Evolutionary conservation across 83 land plant species (phyloP), one percentile per base, ranked within the genome.

Genomic region (Picea engelmannii): DNA sequence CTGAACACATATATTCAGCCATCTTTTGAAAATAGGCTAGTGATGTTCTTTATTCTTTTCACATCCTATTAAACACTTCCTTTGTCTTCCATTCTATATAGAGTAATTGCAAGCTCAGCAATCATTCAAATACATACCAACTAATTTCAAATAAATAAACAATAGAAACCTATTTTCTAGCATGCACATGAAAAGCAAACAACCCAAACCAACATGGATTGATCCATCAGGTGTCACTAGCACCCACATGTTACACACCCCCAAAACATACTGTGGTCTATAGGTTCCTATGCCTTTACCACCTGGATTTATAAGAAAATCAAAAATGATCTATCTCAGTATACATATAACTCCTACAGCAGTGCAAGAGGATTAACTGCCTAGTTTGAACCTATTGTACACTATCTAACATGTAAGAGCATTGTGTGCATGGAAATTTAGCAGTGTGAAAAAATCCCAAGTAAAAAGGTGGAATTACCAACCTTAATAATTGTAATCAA

Each of bases 401-500:
- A 52, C 0, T 12, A 24, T 49, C 6, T 21, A 52, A 55, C 17
- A 55, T 76, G 47, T 2, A 16, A 69, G 47, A 69, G 9, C 20
- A n/a, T 69, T 69, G n/a, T 9, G 40, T 69, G 61, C 18, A 24
- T 52, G 44, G 18, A 76, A 49, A 52, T 76, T 76, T 76, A 52
- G 13, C 0, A 76, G 78, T 49, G 18, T 47, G 6, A 55, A 76
- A 52, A 13, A 76, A 52, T n/a, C n/a, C 24, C 16, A 4, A 24
- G 59, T 55, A 55, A 52, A 21, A 23, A 24, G 27, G 21, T 74
- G 49, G 42, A 80, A 10, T 25, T 38, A 16, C 15, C 42, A 80
- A 98, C 99, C 99, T 94, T 98, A 60, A 96, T 88, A 8, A 98
- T 90, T 17, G 90, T 52, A 76, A 92, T 89, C 47, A 98, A 78